These are phyloP conservation scores for Hypoxylon rubiginosum DNA, from an alignment of 2,329 filamentous ascomycete species.

Conservation along the genomic window DNA sequence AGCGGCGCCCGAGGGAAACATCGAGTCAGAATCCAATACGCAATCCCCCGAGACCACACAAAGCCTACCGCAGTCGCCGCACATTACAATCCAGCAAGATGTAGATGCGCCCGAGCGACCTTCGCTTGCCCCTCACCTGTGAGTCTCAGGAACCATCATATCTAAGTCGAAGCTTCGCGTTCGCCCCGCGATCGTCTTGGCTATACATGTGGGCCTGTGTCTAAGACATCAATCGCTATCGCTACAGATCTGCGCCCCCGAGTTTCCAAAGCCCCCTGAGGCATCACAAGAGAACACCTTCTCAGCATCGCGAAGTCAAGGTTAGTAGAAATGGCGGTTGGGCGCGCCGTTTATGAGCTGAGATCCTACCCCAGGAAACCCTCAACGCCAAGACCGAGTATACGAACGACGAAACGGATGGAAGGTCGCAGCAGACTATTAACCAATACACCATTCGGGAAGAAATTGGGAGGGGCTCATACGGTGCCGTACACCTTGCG, in stretches of 20 bases:
- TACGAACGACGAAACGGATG: conserved; percentile 85
- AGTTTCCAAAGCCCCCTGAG: conserved; percentile 67
- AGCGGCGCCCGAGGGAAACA: conserved; percentile 24
- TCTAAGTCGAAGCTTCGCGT: conserved; percentile 24
- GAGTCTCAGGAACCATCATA: conserved; percentile 48
- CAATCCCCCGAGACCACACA: conserved; percentile 30
- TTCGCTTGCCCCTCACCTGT: conserved; percentile 58
- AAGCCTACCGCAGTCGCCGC: conserved; percentile 53
- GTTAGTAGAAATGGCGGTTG: conserved; percentile 52
- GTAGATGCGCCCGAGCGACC: conserved; percentile 52
- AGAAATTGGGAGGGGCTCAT: conserved; percentile 97
- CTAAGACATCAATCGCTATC: conserved; percentile 35
- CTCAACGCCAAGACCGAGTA: conserved; percentile 91
- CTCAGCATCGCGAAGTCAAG: conserved; percentile 70
- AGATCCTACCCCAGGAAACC: conserved; percentile 75
- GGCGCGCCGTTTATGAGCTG: conserved; percentile 19
- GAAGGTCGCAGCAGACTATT: conserved; percentile 82
- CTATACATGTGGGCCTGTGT: conserved; percentile 26
- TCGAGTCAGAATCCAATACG: conserved; percentile 17
- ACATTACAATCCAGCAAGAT: conserved; percentile 55
- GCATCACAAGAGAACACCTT: conserved; percentile 70
- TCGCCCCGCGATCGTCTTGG: conserved; percentile 38
- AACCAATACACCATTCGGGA: conserved; percentile 96
- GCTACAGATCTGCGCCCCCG: conserved; percentile 60
- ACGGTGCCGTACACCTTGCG: conserved; percentile 91